Evolutionary conservation across 768 basidiomycete genomes (phyloP).

Genomic region (Trametes villosa): DNA sequence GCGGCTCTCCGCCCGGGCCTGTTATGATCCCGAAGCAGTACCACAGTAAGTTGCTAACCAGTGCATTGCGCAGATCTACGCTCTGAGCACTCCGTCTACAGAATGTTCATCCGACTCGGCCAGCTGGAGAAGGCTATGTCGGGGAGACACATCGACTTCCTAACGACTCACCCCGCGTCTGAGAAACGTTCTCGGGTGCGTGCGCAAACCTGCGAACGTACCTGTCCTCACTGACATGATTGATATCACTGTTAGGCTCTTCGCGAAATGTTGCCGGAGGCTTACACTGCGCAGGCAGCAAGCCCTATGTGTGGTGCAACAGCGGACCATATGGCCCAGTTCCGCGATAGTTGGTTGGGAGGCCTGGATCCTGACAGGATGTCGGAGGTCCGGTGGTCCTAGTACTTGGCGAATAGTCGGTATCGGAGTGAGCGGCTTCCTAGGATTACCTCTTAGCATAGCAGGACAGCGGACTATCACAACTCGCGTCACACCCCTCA

Average conservation of each 20-base stretch:
- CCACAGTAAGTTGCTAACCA: conserved; percentile 56
- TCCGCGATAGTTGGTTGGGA: conserved; percentile 23
- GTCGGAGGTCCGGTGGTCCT: conserved; percentile 19
- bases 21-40: conserved; percentile 81
- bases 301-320: conserved; percentile 56
- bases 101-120: conserved; percentile 74
- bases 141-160: conserved; percentile 53
- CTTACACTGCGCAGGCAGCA: conserved; percentile 54
- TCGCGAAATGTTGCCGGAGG: conserved; percentile 59
- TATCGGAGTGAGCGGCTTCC: not conserved
- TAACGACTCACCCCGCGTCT: conserved; percentile 82
- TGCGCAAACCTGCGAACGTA: not conserved
- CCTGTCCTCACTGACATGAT: not conserved
- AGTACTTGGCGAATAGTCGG: not conserved
- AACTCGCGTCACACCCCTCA: not conserved
- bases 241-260: conserved; percentile 36
- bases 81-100: conserved; percentile 29
- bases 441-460: too few relatives aligned
- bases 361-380: conserved; percentile 13
- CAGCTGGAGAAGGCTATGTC: conserved; percentile 51
- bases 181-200: conserved; percentile 72
- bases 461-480: too few relatives aligned
- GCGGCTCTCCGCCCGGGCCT: conserved; percentile 78
- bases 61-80: not conserved
- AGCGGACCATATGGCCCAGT: conserved; percentile 26